Base-by-base conservation (phyloP, 192 early-diverging fungal genomes). In the Coemansia sp. region DNA sequence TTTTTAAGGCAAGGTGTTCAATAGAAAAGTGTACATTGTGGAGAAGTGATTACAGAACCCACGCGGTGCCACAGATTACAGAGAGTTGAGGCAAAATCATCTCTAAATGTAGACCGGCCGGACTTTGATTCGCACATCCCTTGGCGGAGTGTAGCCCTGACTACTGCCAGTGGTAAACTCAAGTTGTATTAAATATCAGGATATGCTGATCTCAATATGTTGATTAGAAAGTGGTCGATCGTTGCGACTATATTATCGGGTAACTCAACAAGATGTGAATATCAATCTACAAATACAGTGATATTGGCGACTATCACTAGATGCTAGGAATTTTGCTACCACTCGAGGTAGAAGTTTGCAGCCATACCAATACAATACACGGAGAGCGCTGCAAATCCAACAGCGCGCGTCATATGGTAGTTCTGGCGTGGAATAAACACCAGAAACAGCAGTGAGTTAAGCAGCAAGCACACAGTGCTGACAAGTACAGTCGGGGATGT, bases 401-500 rank as follows among this genome's bases (percentile, higher is more conserved):
- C 86, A 23, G 54, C 32, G 5, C 84, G 74, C 0, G 84, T 83
- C 86, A 90, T 89, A 36, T 80, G 79, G 66, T 88, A 93, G 21
- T 80, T 77, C 31, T 84, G 86, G 39, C 75, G 55, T 0, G 91
- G 91, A 0, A 93, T 84, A 21, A 82, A 68, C 1, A 92, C 36
- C 20, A 91, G 76, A 17, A 85, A 83, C 0, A 88, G 65, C 23
- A 86, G 27, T 42, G 91, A 69, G 23, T 86, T 81, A 52, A 89
- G 59, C n/a, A 91, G 76, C 7, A 92, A 75, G 14, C 90, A 88
- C 9, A 84, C 80, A 42, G 90, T 73, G 25, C 90, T 91, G 9
- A 92, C 85, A 64, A 90, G 69, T 17, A 93, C 82, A 0, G 90
- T 87, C 11, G 88, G 84, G 0, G 89, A 89, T 2, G 79, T 70